These are phyloP conservation scores for Pseudopithomyces chartarum DNA, from an alignment of 2,329 filamentous ascomycete genomes.

Conservation along the genomic window DNA sequence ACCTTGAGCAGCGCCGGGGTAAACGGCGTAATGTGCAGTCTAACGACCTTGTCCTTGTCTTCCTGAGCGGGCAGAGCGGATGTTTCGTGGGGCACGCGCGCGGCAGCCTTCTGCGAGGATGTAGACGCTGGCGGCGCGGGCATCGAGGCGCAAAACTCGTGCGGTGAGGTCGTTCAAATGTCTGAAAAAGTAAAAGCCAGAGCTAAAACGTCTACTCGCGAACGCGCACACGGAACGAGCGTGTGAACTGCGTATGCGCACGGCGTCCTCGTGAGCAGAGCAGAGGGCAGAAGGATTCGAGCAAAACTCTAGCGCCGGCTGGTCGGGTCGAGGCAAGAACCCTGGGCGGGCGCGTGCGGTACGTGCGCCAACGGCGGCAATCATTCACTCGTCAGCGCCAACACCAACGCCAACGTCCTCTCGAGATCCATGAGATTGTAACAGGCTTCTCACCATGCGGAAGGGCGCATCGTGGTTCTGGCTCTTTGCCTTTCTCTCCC, in stretches of 20 bases:
- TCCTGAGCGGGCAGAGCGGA: conserved; percentile 15
- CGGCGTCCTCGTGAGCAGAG: conserved; percentile 11
- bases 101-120: conserved; percentile 12
- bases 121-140: conserved; percentile 36
- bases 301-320: conserved; percentile 38
- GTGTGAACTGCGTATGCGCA: neutral
- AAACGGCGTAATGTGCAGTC: conserved; percentile 89
- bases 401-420: neutral
- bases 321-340: conserved; percentile 11
- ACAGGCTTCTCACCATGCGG: conserved; percentile 24
- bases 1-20: conserved; percentile 73
- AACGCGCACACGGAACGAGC: conserved; percentile 7
- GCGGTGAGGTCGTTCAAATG: too few relatives aligned
- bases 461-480: conserved; percentile 28
- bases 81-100: conserved; percentile 15
- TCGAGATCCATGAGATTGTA: conserved; percentile 6
- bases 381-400: neutral
- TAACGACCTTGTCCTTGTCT: conserved; percentile 41
- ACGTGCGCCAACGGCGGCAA: conserved; percentile 13
- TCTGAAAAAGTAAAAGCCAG: neutral
- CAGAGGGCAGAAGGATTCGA: conserved; percentile 32
- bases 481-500: conserved; percentile 34
- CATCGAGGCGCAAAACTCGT: conserved; percentile 31
- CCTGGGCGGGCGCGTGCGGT: neutral
- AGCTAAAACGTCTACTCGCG: neutral